These are phyloP conservation scores for Grigorovia humatica DNA, from an alignment of 805 yeast species.

Conservation along the genomic window DNA sequence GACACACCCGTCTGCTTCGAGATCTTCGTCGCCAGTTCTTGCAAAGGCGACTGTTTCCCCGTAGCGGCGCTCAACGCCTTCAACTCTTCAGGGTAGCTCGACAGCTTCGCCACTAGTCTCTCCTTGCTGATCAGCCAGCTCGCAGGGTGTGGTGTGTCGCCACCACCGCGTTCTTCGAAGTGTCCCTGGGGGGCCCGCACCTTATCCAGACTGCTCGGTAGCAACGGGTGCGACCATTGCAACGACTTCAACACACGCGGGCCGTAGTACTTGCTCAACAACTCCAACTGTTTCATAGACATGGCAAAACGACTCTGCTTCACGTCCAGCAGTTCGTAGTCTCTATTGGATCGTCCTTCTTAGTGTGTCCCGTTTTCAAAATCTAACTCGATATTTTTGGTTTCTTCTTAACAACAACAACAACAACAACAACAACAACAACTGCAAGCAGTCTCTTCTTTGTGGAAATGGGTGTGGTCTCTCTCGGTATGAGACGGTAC, in stretches of 20 bases:
- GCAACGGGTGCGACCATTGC: conserved; percentile 64
- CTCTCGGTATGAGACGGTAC: no score
- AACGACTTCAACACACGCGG: conserved; percentile 75
- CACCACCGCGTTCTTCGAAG: background rate
- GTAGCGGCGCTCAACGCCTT: conserved; percentile 5
- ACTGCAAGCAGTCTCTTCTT: no score
- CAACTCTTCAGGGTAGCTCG: conserved; percentile 5
- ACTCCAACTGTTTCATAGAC: background rate
- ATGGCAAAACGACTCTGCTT: no score
- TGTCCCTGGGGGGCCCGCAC: conserved; percentile 3
- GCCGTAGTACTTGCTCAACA: conserved; percentile 55
- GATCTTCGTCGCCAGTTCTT: conserved; percentile 39
- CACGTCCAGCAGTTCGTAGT: no score
- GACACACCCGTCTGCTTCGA: conserved; percentile 58
- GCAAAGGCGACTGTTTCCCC: background rate
- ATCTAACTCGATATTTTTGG: no score
- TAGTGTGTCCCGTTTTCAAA: no score
- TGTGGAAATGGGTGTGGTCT: no score
- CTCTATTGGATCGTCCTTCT: no score
- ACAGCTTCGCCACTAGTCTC: background rate
- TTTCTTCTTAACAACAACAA: no score
- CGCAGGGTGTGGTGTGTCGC: conserved; percentile 11
- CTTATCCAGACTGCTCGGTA: conserved; percentile 35
- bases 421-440: no score
- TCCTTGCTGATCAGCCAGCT: background rate